A percentile compares a stretch with the other conserved stretches of the same genome.
phyloP scores from a whole-genome alignment of 1,284 basidiomycete species.

The Cryptococcus depauperatus region DNA sequence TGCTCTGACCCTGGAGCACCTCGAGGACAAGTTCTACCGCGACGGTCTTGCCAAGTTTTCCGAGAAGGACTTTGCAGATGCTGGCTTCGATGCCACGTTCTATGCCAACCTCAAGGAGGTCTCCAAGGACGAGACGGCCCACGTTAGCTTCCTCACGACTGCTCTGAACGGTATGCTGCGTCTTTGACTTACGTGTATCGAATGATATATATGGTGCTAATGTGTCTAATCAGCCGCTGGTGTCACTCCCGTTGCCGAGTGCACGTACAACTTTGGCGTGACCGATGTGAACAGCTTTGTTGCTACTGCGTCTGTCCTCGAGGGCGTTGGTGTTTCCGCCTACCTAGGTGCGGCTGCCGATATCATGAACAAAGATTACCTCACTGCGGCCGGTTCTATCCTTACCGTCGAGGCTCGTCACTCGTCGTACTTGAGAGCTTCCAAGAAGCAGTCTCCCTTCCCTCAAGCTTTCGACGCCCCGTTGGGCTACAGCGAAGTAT shows the following conservation, averaged over 20 bases:
- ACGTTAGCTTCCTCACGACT: slow-evolving; percentile 49
- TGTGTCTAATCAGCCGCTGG: no score
- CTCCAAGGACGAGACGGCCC: slow-evolving; percentile 56
- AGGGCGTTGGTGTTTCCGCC: slow-evolving; percentile 61
- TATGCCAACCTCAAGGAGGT: slow-evolving; percentile 57
- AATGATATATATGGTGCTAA: slow-evolving; percentile 50
- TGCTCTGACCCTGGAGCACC: slow-evolving; percentile 61
- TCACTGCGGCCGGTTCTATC: slow-evolving; percentile 48
- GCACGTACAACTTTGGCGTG: slow-evolving; percentile 12
- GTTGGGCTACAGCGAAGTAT: slow-evolving; percentile 47
- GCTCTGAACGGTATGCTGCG: slow-evolving; percentile 43
- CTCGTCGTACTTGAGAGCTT: slow-evolving; percentile 49
- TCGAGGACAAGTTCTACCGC: slow-evolving; percentile 59
- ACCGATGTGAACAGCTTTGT: slow-evolving; percentile 53
- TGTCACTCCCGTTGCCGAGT: slow-evolving; percentile 48
- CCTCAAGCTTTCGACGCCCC: slow-evolving; percentile 51
- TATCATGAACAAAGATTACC: slow-evolving; percentile 42
- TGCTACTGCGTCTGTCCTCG: slow-evolving; percentile 50
- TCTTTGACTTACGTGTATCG: slow-evolving; percentile 50
- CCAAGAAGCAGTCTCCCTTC: slow-evolving; percentile 50
- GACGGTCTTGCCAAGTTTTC: neutral
- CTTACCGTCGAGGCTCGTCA: slow-evolving; percentile 64
- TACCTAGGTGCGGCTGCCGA: slow-evolving; percentile 29
- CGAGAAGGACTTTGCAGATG: neutral
- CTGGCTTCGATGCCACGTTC: slow-evolving; percentile 6